phyloP scores from a whole-genome alignment of 2,329 filamentous ascomycete species.

The Capronia americana region DNA sequence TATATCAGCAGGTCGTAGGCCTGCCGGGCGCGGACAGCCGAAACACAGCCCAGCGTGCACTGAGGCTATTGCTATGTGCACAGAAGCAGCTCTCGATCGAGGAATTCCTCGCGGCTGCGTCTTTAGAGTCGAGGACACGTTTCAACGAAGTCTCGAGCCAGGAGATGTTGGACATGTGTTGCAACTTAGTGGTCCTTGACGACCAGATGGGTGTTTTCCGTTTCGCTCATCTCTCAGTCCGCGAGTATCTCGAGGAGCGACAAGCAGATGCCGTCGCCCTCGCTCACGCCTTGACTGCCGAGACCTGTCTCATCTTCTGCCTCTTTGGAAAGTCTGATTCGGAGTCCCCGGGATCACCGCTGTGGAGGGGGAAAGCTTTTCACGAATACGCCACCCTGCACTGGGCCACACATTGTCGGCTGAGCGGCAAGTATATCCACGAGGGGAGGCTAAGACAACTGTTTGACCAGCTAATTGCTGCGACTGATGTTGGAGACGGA shows the following conservation, averaged over 20 bases:
- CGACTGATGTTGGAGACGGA: not conserved
- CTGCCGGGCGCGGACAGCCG: not conserved
- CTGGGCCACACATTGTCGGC: not conserved
- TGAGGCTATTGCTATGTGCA: conserved; percentile 1
- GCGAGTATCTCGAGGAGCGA: not conserved
- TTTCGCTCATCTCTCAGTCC: not conserved
- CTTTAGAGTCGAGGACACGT: not conserved
- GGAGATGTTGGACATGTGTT: not conserved
- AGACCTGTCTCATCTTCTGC: not conserved
- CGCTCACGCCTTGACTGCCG: not conserved
- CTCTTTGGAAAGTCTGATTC: not conserved
- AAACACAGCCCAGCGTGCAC: not conserved
- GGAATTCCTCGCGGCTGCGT: not conserved
- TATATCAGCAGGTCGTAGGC: not conserved
- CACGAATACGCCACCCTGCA: not conserved
- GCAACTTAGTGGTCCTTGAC: not conserved
- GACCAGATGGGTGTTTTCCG: not conserved
- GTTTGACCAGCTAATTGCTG: not conserved
- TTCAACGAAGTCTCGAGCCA: not conserved
- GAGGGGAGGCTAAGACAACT: not conserved
- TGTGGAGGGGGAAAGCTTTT: not conserved
- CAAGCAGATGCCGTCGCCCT: not conserved
- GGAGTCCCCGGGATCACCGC: not conserved
- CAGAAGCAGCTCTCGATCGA: not conserved
- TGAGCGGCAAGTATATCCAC: not conserved